Evolutionary conservation across 1,139 yeast genomes (phyloP).

Genomic region (Yamadazyma blattariae): DNA sequence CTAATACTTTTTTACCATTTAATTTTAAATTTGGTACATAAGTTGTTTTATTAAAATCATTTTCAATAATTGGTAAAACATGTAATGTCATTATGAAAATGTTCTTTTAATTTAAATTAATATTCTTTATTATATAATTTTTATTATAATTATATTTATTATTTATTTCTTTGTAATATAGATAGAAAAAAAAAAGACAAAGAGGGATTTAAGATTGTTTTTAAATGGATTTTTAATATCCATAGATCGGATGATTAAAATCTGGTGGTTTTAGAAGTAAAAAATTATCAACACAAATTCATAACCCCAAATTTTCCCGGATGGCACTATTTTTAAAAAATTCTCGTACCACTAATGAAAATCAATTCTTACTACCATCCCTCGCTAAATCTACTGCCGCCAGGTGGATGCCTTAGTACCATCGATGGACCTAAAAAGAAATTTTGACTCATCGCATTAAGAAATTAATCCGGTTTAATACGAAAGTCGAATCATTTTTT

Average conservation of each 20-base stretch:
- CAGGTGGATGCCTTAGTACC: no score
- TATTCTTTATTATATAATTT: neutral
- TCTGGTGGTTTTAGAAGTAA: slow-evolving; percentile 4
- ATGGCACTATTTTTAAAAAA: neutral
- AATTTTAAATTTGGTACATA: slow-evolving; percentile 8
- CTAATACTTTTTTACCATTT: slow-evolving; percentile 16
- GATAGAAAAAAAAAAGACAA: neutral
- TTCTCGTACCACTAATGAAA: neutral
- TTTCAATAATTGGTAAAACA: slow-evolving; percentile 16
- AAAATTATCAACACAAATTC: no score
- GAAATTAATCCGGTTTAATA: no score
- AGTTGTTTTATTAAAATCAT: slow-evolving; percentile 5
- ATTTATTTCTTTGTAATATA: neutral
- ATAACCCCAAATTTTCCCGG: slow-evolving; percentile 1
- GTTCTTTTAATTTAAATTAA: neutral
- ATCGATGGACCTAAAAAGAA: no score
- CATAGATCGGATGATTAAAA: slow-evolving; percentile 3
- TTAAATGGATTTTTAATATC: no score
- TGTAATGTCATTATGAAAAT: slow-evolving; percentile 14
- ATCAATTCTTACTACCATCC: neutral
- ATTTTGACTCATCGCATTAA: no score
- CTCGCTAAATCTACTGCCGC: neutral
- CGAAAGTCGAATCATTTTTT: no score
- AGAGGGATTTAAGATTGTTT: neutral
- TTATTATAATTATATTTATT: neutral